Evolutionary conservation across 768 basidiomycete genomes (phyloP).

Genomic region (Rhodotorula taiwanensis): DNA sequence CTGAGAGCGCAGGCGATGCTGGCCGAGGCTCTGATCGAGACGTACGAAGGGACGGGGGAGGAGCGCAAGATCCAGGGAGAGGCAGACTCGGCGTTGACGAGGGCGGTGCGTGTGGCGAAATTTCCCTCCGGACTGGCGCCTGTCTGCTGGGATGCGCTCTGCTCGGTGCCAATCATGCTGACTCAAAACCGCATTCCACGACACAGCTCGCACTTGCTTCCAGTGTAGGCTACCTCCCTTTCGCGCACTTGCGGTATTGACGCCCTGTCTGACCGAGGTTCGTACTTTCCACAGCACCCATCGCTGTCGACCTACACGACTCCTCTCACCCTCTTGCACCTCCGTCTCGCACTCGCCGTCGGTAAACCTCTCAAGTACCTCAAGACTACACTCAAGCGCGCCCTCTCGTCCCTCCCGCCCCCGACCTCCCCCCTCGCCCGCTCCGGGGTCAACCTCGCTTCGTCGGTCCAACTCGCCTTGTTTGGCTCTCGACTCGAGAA

Average conservation of each 20-base stretch:
- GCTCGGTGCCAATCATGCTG: no score
- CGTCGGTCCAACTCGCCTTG: neutral
- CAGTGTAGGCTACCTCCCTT: neutral
- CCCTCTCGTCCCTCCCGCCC: neutral
- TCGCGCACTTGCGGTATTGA: no score
- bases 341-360: conserved; percentile 4
- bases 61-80: neutral
- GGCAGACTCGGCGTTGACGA: neutral
- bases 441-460: neutral
- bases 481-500: neutral
- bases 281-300: conserved; percentile 14
- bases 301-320: conserved; percentile 1
- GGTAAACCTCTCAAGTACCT: conserved; percentile 10
- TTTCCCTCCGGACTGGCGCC: no score
- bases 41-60: conserved; percentile 11
- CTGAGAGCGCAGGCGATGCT: conserved; percentile 24
- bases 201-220: neutral
- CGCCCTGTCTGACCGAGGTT: accelerated
- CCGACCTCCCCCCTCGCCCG: neutral
- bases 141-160: no score
- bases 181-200: no score
- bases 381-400: conserved; percentile 10
- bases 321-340: conserved; percentile 16
- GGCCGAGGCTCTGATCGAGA: conserved; percentile 10
- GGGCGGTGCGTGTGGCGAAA: conserved; percentile 6